phyloP scores from a whole-genome alignment of 2,329 filamentous ascomycete genomes.

The Periconia sp. region DNA sequence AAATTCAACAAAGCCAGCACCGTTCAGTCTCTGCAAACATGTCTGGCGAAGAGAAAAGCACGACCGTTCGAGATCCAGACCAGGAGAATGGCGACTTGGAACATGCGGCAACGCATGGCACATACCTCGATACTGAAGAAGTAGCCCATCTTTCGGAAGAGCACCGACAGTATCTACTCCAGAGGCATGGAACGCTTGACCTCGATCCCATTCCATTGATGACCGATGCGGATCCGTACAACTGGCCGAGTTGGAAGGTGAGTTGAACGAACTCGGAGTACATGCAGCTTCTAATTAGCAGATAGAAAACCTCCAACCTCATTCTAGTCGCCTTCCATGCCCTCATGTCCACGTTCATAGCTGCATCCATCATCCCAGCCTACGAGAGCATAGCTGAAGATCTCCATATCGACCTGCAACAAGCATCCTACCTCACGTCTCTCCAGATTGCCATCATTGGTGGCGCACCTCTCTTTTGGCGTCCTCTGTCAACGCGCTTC shows the following conservation, averaged over 20 bases:
- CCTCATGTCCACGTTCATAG: conserved; percentile 63
- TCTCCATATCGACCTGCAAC: conserved; percentile 55
- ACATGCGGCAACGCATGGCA: conserved; percentile 33
- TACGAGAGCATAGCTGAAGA: conserved; percentile 61
- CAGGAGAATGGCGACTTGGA: conserved; percentile 29
- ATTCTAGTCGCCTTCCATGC: conserved; percentile 63
- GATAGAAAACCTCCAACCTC: conserved; percentile 60
- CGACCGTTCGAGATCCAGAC: conserved; percentile 11
- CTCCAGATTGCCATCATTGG: conserved; percentile 63
- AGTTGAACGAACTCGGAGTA: too few species aligned
- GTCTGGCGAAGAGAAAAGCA: conserved; percentile 12
- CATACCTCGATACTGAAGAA: conserved; percentile 32
- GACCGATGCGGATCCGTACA: conserved; percentile 61
- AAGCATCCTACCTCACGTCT: conserved; percentile 61
- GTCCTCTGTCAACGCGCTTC: conserved; percentile 60
- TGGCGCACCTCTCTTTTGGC: conserved; percentile 62
- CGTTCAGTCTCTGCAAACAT: conserved; percentile 5
- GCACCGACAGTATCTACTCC: conserved; percentile 58
- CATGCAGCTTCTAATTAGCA: background rate
- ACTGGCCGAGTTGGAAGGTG: conserved; percentile 61
- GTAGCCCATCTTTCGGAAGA: conserved; percentile 47
- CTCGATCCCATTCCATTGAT: conserved; percentile 60
- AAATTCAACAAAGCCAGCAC: too few species aligned
- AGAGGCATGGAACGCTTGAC: conserved; percentile 60
- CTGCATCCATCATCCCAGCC: conserved; percentile 61